A percentile compares a stretch with the other conserved stretches of the same genome.
phyloP scores from a whole-genome alignment of 108 stramenopile species.

The Discostella pseudostelligera region DNA sequence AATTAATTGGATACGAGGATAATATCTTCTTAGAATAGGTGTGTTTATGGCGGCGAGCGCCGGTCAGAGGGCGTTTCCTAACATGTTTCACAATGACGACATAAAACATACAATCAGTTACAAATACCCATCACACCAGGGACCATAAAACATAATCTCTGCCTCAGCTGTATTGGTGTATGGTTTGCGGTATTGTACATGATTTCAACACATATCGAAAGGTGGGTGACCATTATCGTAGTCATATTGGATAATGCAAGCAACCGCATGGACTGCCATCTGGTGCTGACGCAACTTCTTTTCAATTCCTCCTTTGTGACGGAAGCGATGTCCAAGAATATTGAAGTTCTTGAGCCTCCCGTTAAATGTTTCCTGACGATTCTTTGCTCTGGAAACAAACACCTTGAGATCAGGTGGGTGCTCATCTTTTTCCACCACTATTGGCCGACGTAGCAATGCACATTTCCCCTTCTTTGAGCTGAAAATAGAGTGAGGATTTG shows the following conservation, averaged over 20 bases:
- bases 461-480: slow-evolving; percentile 1
- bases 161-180: neutral
- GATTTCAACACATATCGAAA: neutral
- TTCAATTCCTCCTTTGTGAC: slow-evolving; percentile 6
- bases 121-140: too few species aligned
- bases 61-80: neutral
- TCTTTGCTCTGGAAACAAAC: slow-evolving; percentile 13
- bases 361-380: slow-evolving; percentile 48
- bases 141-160: neutral
- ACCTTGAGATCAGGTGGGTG: neutral
- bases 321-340: slow-evolving; percentile 24
- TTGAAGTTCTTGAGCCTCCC: slow-evolving; percentile 41
- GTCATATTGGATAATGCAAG: slow-evolving; percentile 11
- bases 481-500: slow-evolving; percentile 8
- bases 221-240: slow-evolving; percentile 17
- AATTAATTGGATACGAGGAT: too few species aligned
- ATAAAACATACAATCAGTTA: too few species aligned
- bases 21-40: too few species aligned
- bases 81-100: neutral
- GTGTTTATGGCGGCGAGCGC: neutral
- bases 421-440: neutral
- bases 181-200: too few species aligned
- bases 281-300: slow-evolving; percentile 7
- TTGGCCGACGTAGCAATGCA: slow-evolving; percentile 4
- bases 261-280: slow-evolving; percentile 1